phyloP scores from a whole-genome alignment of 2,329 filamentous ascomycete genomes.

The Fusarium pseudograminearum region DNA sequence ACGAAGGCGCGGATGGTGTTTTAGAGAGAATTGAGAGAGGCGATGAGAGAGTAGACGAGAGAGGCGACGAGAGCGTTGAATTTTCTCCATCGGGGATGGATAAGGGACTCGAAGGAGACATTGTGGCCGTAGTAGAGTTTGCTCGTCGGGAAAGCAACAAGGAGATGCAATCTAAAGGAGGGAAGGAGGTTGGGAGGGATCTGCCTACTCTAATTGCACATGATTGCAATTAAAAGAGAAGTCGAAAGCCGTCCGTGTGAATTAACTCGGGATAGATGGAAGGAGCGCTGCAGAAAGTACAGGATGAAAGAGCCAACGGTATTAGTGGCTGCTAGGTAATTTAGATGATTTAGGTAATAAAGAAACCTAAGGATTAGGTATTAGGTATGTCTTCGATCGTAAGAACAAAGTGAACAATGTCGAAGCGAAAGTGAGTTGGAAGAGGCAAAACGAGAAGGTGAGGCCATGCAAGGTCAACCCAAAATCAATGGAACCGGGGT shows the following conservation, averaged over 20 bases:
- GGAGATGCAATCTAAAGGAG: conserved; percentile 20
- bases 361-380: neutral
- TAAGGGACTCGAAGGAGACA: conserved; percentile 48
- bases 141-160: conserved; percentile 4
- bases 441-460: conserved; percentile 27
- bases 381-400: neutral
- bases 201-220: conserved; percentile 35
- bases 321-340: neutral
- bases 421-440: conserved; percentile 29
- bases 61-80: conserved; percentile 61
- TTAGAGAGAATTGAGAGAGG: conserved; percentile 66
- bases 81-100: conserved; percentile 50
- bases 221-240: conserved; percentile 28
- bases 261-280: conserved; percentile 5
- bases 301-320: neutral
- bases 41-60: conserved; percentile 65
- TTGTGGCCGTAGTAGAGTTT: conserved; percentile 29
- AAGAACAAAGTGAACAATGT: conserved; percentile 17
- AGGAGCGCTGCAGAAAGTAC: conserved; percentile 6
- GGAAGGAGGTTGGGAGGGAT: conserved; percentile 7
- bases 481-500: conserved; percentile 24
- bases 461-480: conserved; percentile 24
- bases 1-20: conserved; percentile 64
- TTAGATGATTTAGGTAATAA: neutral
- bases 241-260: conserved; percentile 12